A percentile compares a stretch with the other conserved stretches of the same genome.
phyloP scores from a whole-genome alignment of 129 eudicot genomes.

The Flaveria brownii region DNA sequence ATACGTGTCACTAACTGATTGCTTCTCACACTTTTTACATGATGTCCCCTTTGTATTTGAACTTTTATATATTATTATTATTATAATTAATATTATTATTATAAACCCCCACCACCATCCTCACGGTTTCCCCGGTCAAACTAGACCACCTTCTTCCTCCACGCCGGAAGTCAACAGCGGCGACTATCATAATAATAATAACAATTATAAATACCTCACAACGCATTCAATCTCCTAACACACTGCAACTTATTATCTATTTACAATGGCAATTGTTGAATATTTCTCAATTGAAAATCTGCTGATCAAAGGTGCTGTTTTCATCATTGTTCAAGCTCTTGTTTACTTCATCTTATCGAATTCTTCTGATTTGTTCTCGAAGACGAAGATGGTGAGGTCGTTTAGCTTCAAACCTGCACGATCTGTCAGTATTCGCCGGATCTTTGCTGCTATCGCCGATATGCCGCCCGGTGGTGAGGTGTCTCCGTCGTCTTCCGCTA shows the following conservation, averaged over 20 bases:
- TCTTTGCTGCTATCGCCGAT: slow-evolving; percentile 50
- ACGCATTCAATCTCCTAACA: background rate
- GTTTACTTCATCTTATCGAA: slow-evolving; percentile 48
- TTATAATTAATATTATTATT: background rate
- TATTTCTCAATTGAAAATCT: slow-evolving; percentile 15
- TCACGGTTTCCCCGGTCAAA: slow-evolving; percentile 18
- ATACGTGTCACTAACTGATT: no score
- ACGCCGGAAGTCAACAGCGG: slow-evolving; percentile 4
- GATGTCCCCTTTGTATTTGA: no score
- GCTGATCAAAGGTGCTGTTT: slow-evolving; percentile 43
- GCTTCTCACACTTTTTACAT: no score
- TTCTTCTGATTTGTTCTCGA: slow-evolving; percentile 49
- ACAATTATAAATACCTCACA: slow-evolving; percentile 23
- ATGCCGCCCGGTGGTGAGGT: slow-evolving; percentile 44
- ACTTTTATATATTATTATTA: no score
- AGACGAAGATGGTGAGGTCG: slow-evolving; percentile 41
- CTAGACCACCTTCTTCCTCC: slow-evolving; percentile 26
- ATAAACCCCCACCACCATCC: background rate
- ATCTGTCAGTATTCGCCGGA: slow-evolving; percentile 42
- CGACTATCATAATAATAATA: background rate
- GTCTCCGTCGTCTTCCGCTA: slow-evolving; percentile 38
- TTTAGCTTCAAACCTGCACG: slow-evolving; percentile 56
- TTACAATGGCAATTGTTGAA: slow-evolving; percentile 21
- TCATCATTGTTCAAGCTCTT: slow-evolving; percentile 53
- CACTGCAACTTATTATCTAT: background rate